A percentile compares a stretch with the other conserved stretches of the same genome.
Conservation (phyloP, 2,329 filamentous ascomycete genomes). For the Gnomoniopsis smithogilvyi region DNA sequence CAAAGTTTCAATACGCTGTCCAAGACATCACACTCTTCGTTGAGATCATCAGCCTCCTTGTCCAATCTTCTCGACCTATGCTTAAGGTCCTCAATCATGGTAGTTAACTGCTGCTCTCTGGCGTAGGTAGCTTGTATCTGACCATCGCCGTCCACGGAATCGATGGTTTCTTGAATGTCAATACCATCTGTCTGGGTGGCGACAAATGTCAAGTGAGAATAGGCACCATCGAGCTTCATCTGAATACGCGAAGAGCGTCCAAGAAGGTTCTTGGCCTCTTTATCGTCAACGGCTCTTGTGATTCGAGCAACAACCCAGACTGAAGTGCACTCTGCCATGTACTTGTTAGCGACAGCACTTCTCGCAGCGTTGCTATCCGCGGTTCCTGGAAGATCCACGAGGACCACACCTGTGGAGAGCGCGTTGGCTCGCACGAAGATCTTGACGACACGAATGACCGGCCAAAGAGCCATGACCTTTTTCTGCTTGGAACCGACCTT, state of each 20-base stretch:
- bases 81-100: not conserved
- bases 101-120: not conserved
- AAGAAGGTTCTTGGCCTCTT: conserved; percentile 52
- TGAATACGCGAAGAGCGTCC: conserved; percentile 54
- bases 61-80: not conserved
- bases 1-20: not conserved
- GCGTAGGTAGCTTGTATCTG: not conserved
- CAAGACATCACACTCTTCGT: not conserved
- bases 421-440: conserved; percentile 30
- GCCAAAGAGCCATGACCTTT: conserved; percentile 38
- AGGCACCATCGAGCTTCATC: conserved; percentile 55
- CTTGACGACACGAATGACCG: conserved; percentile 49
- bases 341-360: conserved; percentile 52
- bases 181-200: conserved; percentile 34
- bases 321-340: conserved; percentile 57
- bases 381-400: conserved; percentile 53
- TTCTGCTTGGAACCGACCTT: conserved; percentile 20
- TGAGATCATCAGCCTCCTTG: not conserved
- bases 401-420: conserved; percentile 31
- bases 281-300: conserved; percentile 57
- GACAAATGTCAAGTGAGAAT: conserved; percentile 55
- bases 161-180: not conserved
- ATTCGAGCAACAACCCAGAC: conserved; percentile 64
- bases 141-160: not conserved
- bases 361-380: conserved; percentile 59